Evolutionary conservation across 305 asterid species (phyloP).

Genomic region (Solanum hybrid): DNA sequence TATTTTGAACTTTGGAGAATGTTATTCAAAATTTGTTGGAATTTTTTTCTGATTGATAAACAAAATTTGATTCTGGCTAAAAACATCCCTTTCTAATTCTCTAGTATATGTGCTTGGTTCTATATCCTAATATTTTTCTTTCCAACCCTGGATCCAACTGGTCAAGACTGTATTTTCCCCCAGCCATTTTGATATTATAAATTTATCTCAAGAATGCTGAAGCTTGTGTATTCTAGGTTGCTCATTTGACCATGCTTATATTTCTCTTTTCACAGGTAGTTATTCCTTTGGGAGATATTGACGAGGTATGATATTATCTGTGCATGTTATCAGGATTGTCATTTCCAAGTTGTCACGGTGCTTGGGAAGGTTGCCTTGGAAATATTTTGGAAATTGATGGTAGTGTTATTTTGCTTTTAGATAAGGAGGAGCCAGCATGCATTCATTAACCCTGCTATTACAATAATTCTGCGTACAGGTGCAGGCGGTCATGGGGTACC

Average conservation of each 20-base stretch:
- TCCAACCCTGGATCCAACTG: not conserved
- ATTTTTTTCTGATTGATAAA: not conserved
- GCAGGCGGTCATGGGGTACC: slow-evolving; percentile 99
- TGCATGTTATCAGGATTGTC: slow-evolving; percentile 5
- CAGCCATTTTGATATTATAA: not conserved
- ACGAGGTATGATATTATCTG: slow-evolving; percentile 54
- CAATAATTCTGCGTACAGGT: slow-evolving; percentile 90
- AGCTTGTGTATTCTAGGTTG: not conserved
- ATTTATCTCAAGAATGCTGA: not conserved
- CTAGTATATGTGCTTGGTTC: not conserved
- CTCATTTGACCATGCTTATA: slow-evolving; percentile 9
- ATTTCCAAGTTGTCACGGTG: not conserved
- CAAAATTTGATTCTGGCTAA: not conserved
- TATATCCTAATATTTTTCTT: not conserved
- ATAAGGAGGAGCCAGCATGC: slow-evolving; percentile 93
- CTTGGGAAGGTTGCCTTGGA: not conserved
- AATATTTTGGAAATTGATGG: not conserved
- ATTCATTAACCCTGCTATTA: slow-evolving; percentile 87
- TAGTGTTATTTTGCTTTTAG: slow-evolving; percentile 33
- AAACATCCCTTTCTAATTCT: not conserved
- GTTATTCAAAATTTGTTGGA: not conserved
- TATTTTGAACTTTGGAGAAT: not conserved
- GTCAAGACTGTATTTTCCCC: not conserved
- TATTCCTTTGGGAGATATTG: slow-evolving; percentile 84
- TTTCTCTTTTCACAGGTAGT: slow-evolving; percentile 53